Percentiles rank a stretch among this genome's conserved stretches.
These are phyloP conservation scores for Pulveroboletus sp. DNA, from an alignment of 768 basidiomycete genomes.

Conservation along the genomic window DNA sequence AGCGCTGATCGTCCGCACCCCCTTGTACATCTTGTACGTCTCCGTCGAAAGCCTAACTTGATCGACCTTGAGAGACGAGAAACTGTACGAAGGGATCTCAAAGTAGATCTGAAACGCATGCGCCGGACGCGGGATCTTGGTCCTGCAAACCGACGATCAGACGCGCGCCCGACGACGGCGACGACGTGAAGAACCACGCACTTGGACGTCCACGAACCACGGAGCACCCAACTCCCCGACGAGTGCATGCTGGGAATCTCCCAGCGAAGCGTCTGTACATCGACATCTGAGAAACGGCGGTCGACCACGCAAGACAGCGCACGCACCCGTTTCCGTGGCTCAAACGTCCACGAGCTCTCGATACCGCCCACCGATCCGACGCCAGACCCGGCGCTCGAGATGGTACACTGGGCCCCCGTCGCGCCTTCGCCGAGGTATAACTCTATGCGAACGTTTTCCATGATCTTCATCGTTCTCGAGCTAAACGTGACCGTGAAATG, in stretches of 20 bases:
- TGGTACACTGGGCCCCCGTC: conserved; percentile 66
- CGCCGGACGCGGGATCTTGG: conserved; percentile 53
- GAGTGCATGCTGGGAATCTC: conserved; percentile 65
- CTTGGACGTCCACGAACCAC: conserved; percentile 73
- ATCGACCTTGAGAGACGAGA: conserved; percentile 80
- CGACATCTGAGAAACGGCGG: not conserved
- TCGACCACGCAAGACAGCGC: not conserved
- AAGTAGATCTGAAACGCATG: conserved; percentile 73
- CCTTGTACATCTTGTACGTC: conserved; percentile 88
- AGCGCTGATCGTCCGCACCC: conserved; percentile 58
- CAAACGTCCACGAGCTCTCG: conserved; percentile 78
- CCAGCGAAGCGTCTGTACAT: conserved; percentile 68
- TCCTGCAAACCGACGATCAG: conserved; percentile 30
- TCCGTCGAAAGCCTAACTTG: conserved; percentile 79
- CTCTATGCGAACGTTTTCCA: conserved; percentile 71
- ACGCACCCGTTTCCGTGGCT: conserved; percentile 58
- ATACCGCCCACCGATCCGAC: conserved; percentile 34
- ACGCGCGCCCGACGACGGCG: not conserved
- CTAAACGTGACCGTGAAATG: conserved; percentile 59
- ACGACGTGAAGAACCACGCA: conserved; percentile 35
- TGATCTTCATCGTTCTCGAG: conserved; percentile 58
- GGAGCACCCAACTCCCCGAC: conserved; percentile 66
- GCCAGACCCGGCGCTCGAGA: conserved; percentile 53
- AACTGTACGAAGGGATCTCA: conserved; percentile 63
- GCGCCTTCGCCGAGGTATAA: conserved; percentile 74